phyloP scores from a whole-genome alignment of 495 filamentous ascomycete genomes.

The Podospora tetraspora region DNA sequence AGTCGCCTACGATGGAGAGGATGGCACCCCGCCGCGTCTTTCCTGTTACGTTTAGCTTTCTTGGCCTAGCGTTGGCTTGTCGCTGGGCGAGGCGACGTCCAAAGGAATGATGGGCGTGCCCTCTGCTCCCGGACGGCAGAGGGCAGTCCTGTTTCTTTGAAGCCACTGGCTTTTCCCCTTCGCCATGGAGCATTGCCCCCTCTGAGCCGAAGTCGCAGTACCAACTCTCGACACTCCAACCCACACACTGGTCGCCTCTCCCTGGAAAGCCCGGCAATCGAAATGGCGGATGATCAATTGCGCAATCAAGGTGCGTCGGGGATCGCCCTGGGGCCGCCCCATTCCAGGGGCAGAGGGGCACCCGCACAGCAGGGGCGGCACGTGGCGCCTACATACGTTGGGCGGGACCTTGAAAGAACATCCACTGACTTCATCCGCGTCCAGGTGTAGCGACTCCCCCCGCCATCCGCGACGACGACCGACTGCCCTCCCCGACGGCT shows the following conservation, averaged over 20 bases:
- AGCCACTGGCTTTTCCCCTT: neutral
- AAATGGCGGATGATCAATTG: neutral
- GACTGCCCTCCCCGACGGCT: neutral
- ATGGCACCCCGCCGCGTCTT: neutral
- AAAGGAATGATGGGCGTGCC: neutral
- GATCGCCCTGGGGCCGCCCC: neutral
- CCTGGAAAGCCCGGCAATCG: neutral
- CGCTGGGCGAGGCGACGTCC: neutral
- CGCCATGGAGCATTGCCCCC: neutral
- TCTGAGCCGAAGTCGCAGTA: too few species aligned
- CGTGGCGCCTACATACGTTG: neutral
- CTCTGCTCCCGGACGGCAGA: neutral
- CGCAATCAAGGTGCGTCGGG: constrained; percentile 3
- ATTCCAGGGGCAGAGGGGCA: neutral
- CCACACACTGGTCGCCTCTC: neutral
- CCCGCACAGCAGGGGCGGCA: neutral
- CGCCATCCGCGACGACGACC: neutral
- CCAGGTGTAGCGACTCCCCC: neutral
- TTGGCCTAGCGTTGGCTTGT: neutral
- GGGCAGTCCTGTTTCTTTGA: neutral
- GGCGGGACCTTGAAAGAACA: neutral
- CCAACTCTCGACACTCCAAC: neutral
- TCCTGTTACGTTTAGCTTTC: neutral
- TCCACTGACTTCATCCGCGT: neutral
- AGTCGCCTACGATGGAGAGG: neutral